Evolutionary conservation across 805 yeast species (phyloP), one percentile per base, ranked within the genome.

Genomic region (Metschnikowia henanensis): DNA sequence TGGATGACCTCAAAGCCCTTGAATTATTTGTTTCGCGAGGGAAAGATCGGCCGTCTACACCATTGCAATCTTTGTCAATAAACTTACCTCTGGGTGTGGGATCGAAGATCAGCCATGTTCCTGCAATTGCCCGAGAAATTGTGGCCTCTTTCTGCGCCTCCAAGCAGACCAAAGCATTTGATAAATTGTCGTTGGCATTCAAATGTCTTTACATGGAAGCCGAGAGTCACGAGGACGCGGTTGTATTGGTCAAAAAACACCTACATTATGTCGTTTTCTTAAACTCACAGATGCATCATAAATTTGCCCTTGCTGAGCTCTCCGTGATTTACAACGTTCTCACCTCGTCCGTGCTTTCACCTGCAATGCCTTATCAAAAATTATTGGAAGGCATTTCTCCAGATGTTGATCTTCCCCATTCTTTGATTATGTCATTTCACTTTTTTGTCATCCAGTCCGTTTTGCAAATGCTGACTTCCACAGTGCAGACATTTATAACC

Each of bases 401-500:
- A 12, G 9, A 10, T 12, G 20, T 22, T 6, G 26, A 18, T 5
- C 39, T 21, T 12, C 49, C 45, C 9, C 19, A 36, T 5, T 30
- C 45, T 3, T 21, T 43, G 15, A 28, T 47, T 10, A 29, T 45
- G 6, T 45, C 56, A 5, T 50, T 45, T 38, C 45, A 50, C 32
- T 53, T 52, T 39, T 47, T 53, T 21, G 51, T 53, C 12, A n/a
- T 53, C 16, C 57, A 53, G 37, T 42, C 48, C 4, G 16, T 44
- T 12, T 50, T 53, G 20, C 53, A 52, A 29, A 40, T 37, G 40
- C 13, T 47, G 22, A 41, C 55, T 12, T 30, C 43, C 23, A 47
- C 35, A 18, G 35, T 50, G n/a, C 39, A 43, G n/a, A 19, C 40
- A 5, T 33, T 49, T 15, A 18, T 36, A 16, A 42, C 36, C 17